Evolutionary conservation across 192 early-diverging fungal genomes (phyloP).

Genomic region (Dissophora globulifera): DNA sequence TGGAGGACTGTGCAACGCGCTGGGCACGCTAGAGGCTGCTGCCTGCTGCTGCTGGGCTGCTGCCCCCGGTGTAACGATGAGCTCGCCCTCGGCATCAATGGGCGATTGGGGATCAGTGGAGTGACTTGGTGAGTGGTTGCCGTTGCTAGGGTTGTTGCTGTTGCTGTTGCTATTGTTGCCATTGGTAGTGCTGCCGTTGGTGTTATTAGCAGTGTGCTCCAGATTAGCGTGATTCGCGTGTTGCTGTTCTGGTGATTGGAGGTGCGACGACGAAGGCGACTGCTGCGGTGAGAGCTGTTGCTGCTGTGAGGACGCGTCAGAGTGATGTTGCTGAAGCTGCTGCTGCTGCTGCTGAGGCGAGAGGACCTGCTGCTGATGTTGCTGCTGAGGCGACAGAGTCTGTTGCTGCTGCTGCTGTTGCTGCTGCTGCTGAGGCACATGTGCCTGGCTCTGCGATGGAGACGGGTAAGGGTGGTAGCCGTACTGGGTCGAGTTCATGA

Average conservation of each 20-base stretch:
- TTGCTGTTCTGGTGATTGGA: constrained; percentile 42
- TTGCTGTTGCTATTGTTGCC: neutral
- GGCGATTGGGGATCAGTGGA: constrained; percentile 43
- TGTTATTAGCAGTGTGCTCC: constrained; percentile 17
- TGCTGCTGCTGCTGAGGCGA: constrained; percentile 15
- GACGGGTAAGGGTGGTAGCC: constrained; percentile 49
- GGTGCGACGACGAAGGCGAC: constrained; percentile 25
- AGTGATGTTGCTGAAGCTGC: constrained; percentile 15
- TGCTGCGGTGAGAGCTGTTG: constrained; percentile 37
- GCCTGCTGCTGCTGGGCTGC: neutral
- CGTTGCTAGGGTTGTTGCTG: constrained; percentile 17
- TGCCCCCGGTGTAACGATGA: constrained; percentile 14
- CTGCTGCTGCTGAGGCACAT: constrained; percentile 30
- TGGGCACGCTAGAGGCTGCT: neutral
- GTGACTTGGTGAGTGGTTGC: constrained; percentile 30
- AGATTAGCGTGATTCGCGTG: constrained; percentile 15
- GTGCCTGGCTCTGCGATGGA: constrained; percentile 43
- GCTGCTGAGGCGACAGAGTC: constrained; percentile 6
- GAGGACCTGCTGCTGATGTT: constrained; percentile 15
- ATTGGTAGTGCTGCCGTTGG: neutral
- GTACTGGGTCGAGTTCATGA: constrained; percentile 50
- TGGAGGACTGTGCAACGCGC: constrained; percentile 20
- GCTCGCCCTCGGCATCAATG: constrained; percentile 31
- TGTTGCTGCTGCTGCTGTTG: constrained; percentile 45
- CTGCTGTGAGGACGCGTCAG: constrained; percentile 12